Conservation (phyloP, 805 yeast species). For the Metahyphopichia silvanorum region DNA sequence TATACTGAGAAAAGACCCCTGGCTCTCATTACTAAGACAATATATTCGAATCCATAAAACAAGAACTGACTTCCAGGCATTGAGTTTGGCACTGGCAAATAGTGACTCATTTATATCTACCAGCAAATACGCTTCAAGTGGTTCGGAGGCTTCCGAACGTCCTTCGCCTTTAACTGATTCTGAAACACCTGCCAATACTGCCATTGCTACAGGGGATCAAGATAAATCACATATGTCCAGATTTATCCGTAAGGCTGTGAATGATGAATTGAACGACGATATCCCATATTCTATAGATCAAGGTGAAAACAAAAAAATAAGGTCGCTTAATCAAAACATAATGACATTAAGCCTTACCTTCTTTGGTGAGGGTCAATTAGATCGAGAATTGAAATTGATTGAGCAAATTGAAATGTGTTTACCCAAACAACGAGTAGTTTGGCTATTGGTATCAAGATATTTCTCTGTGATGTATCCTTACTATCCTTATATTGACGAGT, state of each 20-base stretch:
- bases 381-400: slow-evolving; percentile 28
- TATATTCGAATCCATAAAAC: slow-evolving; percentile 3
- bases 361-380: slow-evolving; percentile 8
- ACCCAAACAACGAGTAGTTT: slow-evolving; percentile 51
- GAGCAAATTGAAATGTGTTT: slow-evolving; percentile 31
- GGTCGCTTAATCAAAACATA: slow-evolving; percentile 1
- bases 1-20: slow-evolving; percentile 19
- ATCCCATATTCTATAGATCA: background rate
- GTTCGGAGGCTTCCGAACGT: no score
- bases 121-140: no score
- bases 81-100: no score
- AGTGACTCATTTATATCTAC: no score
- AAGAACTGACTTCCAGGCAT: background rate
- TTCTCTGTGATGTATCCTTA: slow-evolving; percentile 57
- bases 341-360: slow-evolving; percentile 9
- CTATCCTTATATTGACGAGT: slow-evolving; percentile 62
- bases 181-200: no score
- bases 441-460: slow-evolving; percentile 53
- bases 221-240: no score
- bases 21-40: slow-evolving; percentile 2
- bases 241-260: background rate
- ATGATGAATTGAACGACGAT: background rate
- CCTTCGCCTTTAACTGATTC: no score
- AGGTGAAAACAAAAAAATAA: background rate
- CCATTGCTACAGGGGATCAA: no score